Base-by-base conservation (phyloP, 1,284 basidiomycete species). In the Ganoderma sp. region DNA sequence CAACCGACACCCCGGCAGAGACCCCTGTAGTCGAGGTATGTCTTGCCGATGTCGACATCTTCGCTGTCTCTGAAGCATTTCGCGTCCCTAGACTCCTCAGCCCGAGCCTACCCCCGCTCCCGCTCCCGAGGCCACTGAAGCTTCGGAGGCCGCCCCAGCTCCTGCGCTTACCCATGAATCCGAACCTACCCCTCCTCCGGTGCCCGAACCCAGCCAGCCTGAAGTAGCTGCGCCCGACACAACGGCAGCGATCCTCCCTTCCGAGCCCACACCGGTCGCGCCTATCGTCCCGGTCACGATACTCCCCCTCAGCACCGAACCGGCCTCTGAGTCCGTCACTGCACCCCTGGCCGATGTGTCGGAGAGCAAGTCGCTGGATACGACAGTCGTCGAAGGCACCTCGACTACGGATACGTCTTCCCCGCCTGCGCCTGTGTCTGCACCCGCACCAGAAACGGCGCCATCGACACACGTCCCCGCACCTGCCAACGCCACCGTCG, bases 381-480 rank as follows among this genome's bases (percentile, higher is more conserved):
- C 71, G 8, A 69, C 69, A 7, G 61, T 70, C 34, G 71, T 74
- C 34, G 70, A 74, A 52, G 71, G 68, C 64, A 67, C 67, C 61
- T 67, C 70, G 7, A 56, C 52, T 6, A 8, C 32, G 22, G 52
- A 56, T 14, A 15, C 15, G 8, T 22, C 28, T 52, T 52, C 52
- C 15, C 52, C 52, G 14, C 28, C 59, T 3, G 50, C 37, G n/a
- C 5, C 48, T 34, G 45, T 28, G 25, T 2, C 25, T 28, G 61
- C 58, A 28, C 32, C 45, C n/a, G 45, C 45, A 5, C n/a, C 63
- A 6, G 67, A 65, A 48, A 64, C 41, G 12, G 45, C 66, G 61
- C 66, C 66, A 28, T 67, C 71, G 22, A 76, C 75, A 43, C 73
- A 75, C 65, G 63, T 65, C 22, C 73, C 72, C 28, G 71, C 65